Evolutionary conservation across 495 filamentous ascomycete species (phyloP).

Genomic region (Xylaria cubensis): DNA sequence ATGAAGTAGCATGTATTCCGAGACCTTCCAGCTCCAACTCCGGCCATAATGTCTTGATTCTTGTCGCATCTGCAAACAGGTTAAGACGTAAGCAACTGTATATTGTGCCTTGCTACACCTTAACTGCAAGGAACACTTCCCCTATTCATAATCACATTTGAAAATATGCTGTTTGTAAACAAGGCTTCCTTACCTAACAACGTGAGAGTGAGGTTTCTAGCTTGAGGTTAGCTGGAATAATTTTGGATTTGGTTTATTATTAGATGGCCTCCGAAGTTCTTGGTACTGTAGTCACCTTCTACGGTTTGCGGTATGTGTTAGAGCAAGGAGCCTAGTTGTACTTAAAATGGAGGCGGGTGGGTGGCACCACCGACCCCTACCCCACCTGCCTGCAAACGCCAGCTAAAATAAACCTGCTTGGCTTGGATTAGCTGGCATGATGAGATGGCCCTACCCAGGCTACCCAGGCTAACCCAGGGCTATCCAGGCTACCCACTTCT

Average conservation of each 20-base stretch:
- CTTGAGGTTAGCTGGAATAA: background rate
- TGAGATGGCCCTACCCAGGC: conserved; percentile 9
- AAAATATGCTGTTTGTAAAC: background rate
- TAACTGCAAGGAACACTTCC: background rate
- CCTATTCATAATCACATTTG: background rate
- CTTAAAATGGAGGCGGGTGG: background rate
- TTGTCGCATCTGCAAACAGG: background rate
- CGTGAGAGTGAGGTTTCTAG: background rate
- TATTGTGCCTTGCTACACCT: background rate
- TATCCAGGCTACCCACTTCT: conserved; percentile 1
- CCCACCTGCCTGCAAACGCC: conserved; percentile 15
- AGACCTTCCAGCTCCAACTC: background rate
- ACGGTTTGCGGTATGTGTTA: background rate
- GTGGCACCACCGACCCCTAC: conserved; percentile 11
- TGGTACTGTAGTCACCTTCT: no score
- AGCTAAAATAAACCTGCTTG: conserved; percentile 24
- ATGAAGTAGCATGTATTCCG: background rate
- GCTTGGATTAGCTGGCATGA: conserved; percentile 13
- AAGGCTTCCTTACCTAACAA: background rate
- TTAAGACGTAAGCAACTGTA: background rate
- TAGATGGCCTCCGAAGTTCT: background rate
- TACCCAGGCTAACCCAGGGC: background rate
- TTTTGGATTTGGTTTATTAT: conserved; percentile 3
- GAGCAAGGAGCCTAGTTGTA: background rate
- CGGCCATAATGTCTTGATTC: background rate